A percentile compares a stretch with the other conserved stretches of the same genome.
These are phyloP conservation scores for Pseudoturritis turrita DNA, from an alignment of 345 rosid species.

Conservation along the genomic window DNA sequence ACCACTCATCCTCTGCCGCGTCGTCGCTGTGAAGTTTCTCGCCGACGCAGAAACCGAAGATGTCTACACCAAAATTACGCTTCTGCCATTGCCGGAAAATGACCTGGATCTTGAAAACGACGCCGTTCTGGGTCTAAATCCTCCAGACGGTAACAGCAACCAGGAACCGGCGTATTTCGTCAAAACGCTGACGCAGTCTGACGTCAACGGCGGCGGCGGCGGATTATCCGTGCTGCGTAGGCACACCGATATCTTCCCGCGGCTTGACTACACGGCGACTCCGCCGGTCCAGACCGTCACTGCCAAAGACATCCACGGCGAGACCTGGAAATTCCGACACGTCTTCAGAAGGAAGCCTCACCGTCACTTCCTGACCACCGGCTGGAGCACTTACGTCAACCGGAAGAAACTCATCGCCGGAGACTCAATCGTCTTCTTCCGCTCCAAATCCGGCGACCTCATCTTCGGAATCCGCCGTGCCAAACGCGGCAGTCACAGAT, in stretches of 20 bases:
- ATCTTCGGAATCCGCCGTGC: conserved; percentile 81
- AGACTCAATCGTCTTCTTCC: conserved; percentile 82
- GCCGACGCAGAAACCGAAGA: conserved; percentile 88
- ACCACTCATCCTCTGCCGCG: conserved; percentile 57
- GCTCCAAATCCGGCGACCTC: conserved; percentile 74
- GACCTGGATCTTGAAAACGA: conserved; percentile 35
- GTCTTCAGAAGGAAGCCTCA: conserved; percentile 93
- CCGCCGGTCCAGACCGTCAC: conserved; percentile 90
- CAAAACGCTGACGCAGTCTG: conserved; percentile 89
- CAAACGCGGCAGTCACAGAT: conserved; percentile 49
- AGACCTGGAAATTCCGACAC: conserved; percentile 89
- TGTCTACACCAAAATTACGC: conserved; percentile 61
- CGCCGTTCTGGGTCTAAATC: conserved; percentile 18
- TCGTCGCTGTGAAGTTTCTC: conserved; percentile 59
- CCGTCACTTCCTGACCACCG: conserved; percentile 86
- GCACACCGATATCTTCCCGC: conserved; percentile 89
- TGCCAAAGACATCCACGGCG: conserved; percentile 87
- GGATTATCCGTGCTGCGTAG: conserved; percentile 83
- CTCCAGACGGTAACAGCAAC: conserved; percentile 22
- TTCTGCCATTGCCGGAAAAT: conserved; percentile 43
- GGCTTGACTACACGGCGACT: conserved; percentile 67
- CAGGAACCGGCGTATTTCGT: conserved; percentile 78
- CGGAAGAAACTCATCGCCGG: conserved; percentile 92
- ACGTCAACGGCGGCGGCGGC: conserved; percentile 95
- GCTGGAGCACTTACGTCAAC: conserved; percentile 96